Conservation (phyloP, 164 flowering plant species). For the Echeveria elegans region DNA sequence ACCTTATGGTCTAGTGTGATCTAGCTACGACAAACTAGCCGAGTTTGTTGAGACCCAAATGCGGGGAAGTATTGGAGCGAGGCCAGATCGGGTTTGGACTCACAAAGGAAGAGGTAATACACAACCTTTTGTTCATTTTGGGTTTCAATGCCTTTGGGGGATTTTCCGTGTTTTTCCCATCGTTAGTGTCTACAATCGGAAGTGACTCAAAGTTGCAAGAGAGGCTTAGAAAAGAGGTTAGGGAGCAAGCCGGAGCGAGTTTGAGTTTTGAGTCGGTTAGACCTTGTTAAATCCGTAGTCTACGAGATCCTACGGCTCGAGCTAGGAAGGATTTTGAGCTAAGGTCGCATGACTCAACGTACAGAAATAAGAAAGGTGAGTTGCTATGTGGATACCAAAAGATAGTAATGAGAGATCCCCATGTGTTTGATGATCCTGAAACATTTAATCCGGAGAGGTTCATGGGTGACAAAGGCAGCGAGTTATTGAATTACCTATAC, state of each 20-base stretch:
- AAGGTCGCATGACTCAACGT: slow-evolving; percentile 48
- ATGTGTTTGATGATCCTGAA: slow-evolving; percentile 58
- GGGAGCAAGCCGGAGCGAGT: slow-evolving; percentile 16
- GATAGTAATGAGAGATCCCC: slow-evolving; percentile 62
- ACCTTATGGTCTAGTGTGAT: slow-evolving; percentile 44
- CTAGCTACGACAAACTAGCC: slow-evolving; percentile 46
- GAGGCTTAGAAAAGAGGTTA: slow-evolving; percentile 43
- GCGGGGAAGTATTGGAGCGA: slow-evolving; percentile 31
- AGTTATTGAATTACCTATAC: slow-evolving; percentile 51
- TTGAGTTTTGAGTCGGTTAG: slow-evolving; percentile 45
- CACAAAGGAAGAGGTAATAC: slow-evolving; percentile 46
- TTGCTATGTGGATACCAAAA: slow-evolving; percentile 71
- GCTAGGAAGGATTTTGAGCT: slow-evolving; percentile 70
- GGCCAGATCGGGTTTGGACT: slow-evolving; percentile 50
- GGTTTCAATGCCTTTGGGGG: slow-evolving; percentile 92
- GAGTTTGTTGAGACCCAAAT: slow-evolving; percentile 39
- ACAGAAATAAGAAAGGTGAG: slow-evolving; percentile 66
- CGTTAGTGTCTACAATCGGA: slow-evolving; percentile 24
- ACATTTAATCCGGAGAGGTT: slow-evolving; percentile 57
- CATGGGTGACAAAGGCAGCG: slow-evolving; percentile 32
- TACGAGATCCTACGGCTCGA: slow-evolving; percentile 72
- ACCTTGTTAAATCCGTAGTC: slow-evolving; percentile 59
- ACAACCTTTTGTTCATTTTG: slow-evolving; percentile 62
- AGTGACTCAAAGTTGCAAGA: slow-evolving; percentile 41
- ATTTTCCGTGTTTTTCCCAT: slow-evolving; percentile 49